These are phyloP conservation scores for Lolium rigidum DNA, from an alignment of 176 grass and related monocot genomes.

Conservation along the genomic window DNA sequence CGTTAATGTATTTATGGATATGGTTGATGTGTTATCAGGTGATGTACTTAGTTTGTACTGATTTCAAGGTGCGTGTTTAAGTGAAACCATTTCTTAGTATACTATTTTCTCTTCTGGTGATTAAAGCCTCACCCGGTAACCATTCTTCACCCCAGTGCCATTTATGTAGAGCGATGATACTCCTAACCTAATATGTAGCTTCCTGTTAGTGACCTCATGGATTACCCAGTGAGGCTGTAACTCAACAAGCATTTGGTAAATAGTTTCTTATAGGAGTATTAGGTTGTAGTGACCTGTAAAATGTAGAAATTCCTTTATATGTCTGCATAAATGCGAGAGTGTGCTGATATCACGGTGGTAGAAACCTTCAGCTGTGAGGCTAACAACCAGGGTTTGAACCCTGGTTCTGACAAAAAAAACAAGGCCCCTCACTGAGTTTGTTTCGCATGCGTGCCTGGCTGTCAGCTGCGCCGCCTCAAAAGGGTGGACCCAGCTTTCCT, in stretches of 20 bases:
- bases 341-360: no score
- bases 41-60: not conserved
- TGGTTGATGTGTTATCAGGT: constrained; percentile 11
- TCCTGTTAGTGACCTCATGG: not conserved
- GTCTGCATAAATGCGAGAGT: not conserved
- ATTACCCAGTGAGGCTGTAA: not conserved
- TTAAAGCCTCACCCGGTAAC: not conserved
- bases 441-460: no score
- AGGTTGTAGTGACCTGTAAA: not conserved
- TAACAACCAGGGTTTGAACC: no score
- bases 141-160: not conserved
- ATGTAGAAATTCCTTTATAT: not conserved
- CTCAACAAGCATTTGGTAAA: not conserved
- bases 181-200: not conserved
- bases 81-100: constrained; percentile 7
- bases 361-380: no score
- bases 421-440: no score
- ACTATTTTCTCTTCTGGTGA: not conserved
- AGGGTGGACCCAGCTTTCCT: no score
- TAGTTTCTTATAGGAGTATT: not conserved
- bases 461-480: no score
- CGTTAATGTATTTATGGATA: not conserved
- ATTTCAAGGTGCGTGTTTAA: not conserved
- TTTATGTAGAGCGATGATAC: not conserved
- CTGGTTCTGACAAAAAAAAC: no score